These are phyloP conservation scores for Cystobasidium pallidum DNA, from an alignment of 1,284 basidiomycete genomes.

Conservation along the genomic window DNA sequence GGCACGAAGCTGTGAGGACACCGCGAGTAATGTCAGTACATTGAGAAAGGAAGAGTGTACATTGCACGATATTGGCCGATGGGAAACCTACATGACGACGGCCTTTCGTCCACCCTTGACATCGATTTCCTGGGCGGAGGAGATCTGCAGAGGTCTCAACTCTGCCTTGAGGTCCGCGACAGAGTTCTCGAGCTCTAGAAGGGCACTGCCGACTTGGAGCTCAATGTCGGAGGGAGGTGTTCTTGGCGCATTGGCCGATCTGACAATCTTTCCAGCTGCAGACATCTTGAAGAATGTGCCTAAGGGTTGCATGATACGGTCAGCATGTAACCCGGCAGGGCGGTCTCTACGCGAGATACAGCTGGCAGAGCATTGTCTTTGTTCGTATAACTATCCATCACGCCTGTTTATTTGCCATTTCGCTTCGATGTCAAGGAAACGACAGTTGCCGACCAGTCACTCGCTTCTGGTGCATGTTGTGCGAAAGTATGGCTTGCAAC, in stretches of 20 bases:
- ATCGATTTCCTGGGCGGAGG: constrained; percentile 96
- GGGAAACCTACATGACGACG: constrained; percentile 69
- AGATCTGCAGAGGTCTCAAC: constrained; percentile 94
- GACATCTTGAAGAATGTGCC: constrained; percentile 40
- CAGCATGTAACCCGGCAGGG: not conserved
- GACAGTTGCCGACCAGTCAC: no score
- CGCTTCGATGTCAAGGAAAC: not conserved
- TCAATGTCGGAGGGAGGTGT: constrained; percentile 91
- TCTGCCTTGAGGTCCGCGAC: constrained; percentile 97
- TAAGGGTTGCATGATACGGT: not conserved
- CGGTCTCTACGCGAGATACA: not conserved
- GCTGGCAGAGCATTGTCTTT: not conserved
- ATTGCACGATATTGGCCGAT: not conserved
- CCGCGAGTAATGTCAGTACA: constrained; percentile 17
- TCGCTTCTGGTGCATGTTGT: no score
- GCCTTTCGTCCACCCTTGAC: constrained; percentile 97
- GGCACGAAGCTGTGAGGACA: constrained; percentile 72
- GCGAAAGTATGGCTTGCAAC: no score
- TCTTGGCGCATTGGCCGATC: constrained; percentile 92
- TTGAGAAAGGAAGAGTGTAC: no score
- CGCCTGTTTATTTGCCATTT: not conserved
- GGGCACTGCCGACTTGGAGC: constrained; percentile 88
- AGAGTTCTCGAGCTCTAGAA: constrained; percentile 97
- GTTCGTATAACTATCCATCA: not conserved
- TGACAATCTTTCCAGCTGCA: constrained; percentile 74